Conservation (phyloP, 257 asterid species). For the Lantana camara region DNA sequence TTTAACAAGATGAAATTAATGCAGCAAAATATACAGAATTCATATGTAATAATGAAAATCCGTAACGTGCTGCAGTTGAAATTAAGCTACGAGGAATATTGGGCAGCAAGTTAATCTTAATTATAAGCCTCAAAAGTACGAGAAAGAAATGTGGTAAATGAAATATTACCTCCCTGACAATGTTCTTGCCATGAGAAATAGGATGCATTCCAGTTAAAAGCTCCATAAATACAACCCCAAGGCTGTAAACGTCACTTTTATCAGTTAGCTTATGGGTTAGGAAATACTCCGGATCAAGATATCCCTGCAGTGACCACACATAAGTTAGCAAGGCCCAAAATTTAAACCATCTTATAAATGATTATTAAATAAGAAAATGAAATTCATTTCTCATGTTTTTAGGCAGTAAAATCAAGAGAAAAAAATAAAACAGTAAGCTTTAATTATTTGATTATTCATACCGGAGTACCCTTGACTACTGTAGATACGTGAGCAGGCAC, state of each 20-base stretch:
- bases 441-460: slow-evolving; percentile 37
- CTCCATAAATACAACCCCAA: slow-evolving; percentile 94
- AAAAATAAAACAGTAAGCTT: too few species aligned
- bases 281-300: slow-evolving; percentile 97
- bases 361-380: too few species aligned
- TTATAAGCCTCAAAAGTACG: too few species aligned
- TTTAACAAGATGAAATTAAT: background rate
- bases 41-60: too few species aligned
- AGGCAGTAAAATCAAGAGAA: too few species aligned
- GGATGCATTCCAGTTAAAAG: slow-evolving; percentile 94
- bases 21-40: background rate
- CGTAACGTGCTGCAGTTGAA: too few species aligned
- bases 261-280: slow-evolving; percentile 90
- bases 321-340: too few species aligned
- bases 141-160: too few species aligned
- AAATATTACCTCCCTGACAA: slow-evolving; percentile 84
- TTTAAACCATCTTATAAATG: background rate
- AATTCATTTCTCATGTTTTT: too few species aligned
- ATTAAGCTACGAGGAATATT: too few species aligned
- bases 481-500: slow-evolving; percentile 84
- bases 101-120: too few species aligned
- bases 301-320: slow-evolving; percentile 61
- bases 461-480: slow-evolving; percentile 97
- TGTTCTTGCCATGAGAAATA: slow-evolving; percentile 92
- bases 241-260: slow-evolving; percentile 96